Base-by-base conservation (phyloP, 2,329 filamentous ascomycete genomes). In the Elsinoe arachidis region DNA sequence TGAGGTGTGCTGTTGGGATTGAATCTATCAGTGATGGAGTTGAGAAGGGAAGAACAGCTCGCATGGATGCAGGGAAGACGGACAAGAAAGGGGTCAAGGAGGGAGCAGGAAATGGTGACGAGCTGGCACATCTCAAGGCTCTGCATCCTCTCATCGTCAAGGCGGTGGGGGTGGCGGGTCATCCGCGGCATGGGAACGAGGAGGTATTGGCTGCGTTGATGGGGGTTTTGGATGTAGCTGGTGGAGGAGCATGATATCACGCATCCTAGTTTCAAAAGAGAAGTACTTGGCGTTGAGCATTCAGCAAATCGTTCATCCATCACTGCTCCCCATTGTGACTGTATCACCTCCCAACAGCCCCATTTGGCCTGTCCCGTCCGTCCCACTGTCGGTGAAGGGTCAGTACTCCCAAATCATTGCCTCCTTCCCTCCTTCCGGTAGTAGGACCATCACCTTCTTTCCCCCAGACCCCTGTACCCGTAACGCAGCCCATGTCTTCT, bases 111-210 rank as follows among this genome's bases (percentile, higher is more conserved):
- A n/a, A 52, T 19, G 59, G 77, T 46, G 60, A 81, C 60, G 75
- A 74, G 12, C 83, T 83, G 66, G 90, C 87, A 68, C 91, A 97
- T 72, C 73, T 97, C 33, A 78, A 88, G 62, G 80, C 86, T 67
- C 71, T 99, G 61, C 96, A 95, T 70, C 88, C 90, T 6, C 74
- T 97, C 52, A 69, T 95, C 52, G 79, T 86, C 15, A 78, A 80
- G 62, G 86, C 85, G 1, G 73, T 83, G 2, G 74, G 74, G 58
- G 83, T 82, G 58, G 86, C 85, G 3, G 74, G 82, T 3, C 75
- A 77, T 61, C 80, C 80, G 53, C 82, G 83, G 26, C 80, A 76
- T 5, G 81, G 81, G 2, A 59, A 66, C 15, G 86, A 90, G 61
- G 71, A 70, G 59, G 67, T 68, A 7, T 61, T 78, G 60, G 59